Evolutionary conservation across 192 early-diverging fungal genomes (phyloP), one percentile per base, ranked within the genome.

Genomic region (Podila verticillata): DNA sequence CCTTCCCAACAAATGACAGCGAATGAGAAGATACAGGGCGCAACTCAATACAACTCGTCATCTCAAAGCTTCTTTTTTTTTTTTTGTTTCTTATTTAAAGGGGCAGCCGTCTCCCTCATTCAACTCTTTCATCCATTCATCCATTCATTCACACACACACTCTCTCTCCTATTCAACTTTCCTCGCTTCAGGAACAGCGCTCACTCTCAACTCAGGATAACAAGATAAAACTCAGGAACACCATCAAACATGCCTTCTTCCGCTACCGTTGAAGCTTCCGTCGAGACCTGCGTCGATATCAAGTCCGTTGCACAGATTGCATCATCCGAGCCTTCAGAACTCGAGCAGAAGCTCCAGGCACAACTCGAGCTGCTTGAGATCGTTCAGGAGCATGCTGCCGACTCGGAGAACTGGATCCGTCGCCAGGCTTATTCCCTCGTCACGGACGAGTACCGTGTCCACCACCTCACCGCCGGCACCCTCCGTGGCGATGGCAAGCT

Each of bases 401-500:
- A 72, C 9, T 3, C 69, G 10, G 54, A 66, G 28, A 34, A 48
- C 59, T 80, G 77, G 77, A 72, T 7, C 30, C 77, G 77, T 20
- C 69, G 61, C n/a, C 57, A 47, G 28, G 82, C 74, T 12, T 75
- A 77, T 48, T 67, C 82, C 7, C 58, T 65, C 9, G 66, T 84
- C 49, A 72, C 59, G 10, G 74, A 78, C 7, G 74, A 79, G 2
- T 66, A 66, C 48, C 22, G 60, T 13, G n/a, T 63, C 2, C 58
- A 82, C 26, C 80, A 83, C 66, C 78, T 88, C 24, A 84, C 84
- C 0, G 86, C 86, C 15, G 83, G 84, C 47, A 84, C 86, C 7
- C 65, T 92, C 17, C 65, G 80, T 44, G 91, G 89, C 3, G 86
- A 87, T 58, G 86, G 83, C 35, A 89, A 83, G 79, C 49, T 92